Evolutionary conservation across 2,329 filamentous ascomycete genomes (phyloP).

Genomic region (Cyphellophora attinorum): DNA sequence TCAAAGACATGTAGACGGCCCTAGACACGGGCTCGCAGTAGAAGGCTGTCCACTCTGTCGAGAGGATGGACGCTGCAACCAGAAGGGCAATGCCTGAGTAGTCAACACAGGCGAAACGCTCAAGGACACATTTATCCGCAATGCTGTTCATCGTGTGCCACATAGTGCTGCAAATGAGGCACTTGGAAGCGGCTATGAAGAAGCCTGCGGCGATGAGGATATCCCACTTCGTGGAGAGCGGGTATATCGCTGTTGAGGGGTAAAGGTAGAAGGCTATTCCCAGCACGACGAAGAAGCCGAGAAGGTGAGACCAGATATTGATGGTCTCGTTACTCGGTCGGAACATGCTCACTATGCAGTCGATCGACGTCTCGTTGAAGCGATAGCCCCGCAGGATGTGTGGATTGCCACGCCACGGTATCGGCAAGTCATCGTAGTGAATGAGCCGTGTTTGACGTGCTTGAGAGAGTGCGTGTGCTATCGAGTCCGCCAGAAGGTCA

Average conservation of each 20-base stretch:
- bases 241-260: constrained; percentile 77
- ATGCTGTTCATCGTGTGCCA: constrained; percentile 99
- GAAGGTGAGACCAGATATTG: constrained; percentile 95
- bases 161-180: constrained; percentile 84
- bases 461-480: constrained; percentile 65
- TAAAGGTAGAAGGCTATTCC: constrained; percentile 94
- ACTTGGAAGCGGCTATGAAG: constrained; percentile 93
- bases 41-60: constrained; percentile 96
- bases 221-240: constrained; percentile 74
- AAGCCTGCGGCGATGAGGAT: constrained; percentile 87
- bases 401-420: constrained; percentile 89
- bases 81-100: constrained; percentile 95
- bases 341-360: constrained; percentile 77
- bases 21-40: constrained; percentile 89
- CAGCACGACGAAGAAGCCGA: constrained; percentile 81
- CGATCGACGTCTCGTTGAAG: constrained; percentile 83
- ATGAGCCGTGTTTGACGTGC: constrained; percentile 77
- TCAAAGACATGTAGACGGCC: constrained; percentile 75
- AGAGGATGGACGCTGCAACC: constrained; percentile 93
- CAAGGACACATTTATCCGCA: constrained; percentile 77
- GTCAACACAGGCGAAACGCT: constrained; percentile 93
- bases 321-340: constrained; percentile 83
- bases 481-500: constrained; percentile 71
- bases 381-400: constrained; percentile 89
- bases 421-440: constrained; percentile 78